Base-by-base conservation (phyloP, 768 basidiomycete species). In the Rhizopogon vinicolor region DNA sequence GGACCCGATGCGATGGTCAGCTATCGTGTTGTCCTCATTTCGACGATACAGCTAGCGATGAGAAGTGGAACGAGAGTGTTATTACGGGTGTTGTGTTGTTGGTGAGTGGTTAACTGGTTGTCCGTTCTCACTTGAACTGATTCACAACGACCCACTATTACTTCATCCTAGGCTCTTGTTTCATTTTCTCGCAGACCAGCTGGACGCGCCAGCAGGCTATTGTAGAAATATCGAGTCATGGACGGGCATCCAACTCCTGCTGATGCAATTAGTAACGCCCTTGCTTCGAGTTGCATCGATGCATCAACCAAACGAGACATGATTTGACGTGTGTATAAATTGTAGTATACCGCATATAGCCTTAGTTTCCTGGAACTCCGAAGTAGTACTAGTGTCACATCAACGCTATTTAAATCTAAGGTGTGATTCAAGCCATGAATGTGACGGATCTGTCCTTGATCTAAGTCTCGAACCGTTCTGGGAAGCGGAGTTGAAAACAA, bases 61-160 rank as follows among this genome's bases (percentile, higher is more conserved):
- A 89, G 45, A 74, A 78, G 31, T 85, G 83, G 83, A 87, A 86
- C 65, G 87, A 89, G 62, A 69, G 77, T 40, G 56, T 84, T 13
- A 79, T 90, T 49, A 44, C 87, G 7, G 75, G 75, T n/a, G 78
- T 78, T 7, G 74, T 84, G 3, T 51, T 83, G 22, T 60, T 80
- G 35, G 87, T 87, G 60, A 57, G 62, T 60, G 48, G 60, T 60
- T n/a, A n/a, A n/a, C n/a, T n/a, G n/a, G n/a, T 60, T 25, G 45
- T 4, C 37, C 53, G 8, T 40, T 29, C 19, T 51, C 25, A 19
- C 54, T 40, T 29, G 12, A 46, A 54, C 33, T 13, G 33, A 42
- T 16, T 44, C 14, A 41, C 25, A 16, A 31, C 7, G 29, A 37
- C 10, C 25, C n/a, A n/a, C 53, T 28, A n/a, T 25, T 2, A 2